Evolutionary conservation across 345 rosid species (phyloP), one percentile per base, ranked within the genome.

Genomic region (Limnanthes douglasii): DNA sequence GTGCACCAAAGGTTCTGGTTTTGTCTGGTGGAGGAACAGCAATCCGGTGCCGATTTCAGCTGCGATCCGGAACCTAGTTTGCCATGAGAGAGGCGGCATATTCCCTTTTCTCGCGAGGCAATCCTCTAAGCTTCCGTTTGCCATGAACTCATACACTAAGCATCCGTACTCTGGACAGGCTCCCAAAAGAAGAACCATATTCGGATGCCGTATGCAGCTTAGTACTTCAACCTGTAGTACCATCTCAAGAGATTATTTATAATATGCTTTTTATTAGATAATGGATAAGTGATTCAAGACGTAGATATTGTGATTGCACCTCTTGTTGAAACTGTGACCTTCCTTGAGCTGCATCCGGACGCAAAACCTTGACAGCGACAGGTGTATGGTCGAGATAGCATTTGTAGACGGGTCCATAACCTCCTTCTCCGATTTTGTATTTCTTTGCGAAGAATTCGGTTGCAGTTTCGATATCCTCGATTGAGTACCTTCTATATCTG

Each of bases 341-440:
- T 20, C 96, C 98, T 46, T 90, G 98, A 27, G 94, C 94, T 26
- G 96, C 98, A 61, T 84, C 98, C 0, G 98, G 86, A 8, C 93
- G 80, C 25, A 90, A 63, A 23, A 78, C 82, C 62, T 85, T 90
- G 28, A 90, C 78, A 21, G 98, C 98, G 0, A 85, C 98, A 1
- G 78, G 61, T 0, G 96, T 90, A 29, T 84, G 98, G 51, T 90
- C 98, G 18, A 90, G 65, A 46, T 56, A 37, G 15, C 88, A 64
- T 48, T 65, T 78, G 54, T 70, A 90, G 3, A 90, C 96, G 1
- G 96, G 98, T 3, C 96, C 98, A 54, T 90, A 90, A 15, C 98
- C 98, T 9, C 98, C 98, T 68, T 85, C 98, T 12, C 98, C 98
- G 9, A 90, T 80, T 53, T 80, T 84, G 41, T 60, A 70, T 5